Evolutionary conservation across 371 early-diverging fungal genomes (phyloP), one percentile per base, ranked within the genome.

Genomic region (Mortierella sp.): DNA sequence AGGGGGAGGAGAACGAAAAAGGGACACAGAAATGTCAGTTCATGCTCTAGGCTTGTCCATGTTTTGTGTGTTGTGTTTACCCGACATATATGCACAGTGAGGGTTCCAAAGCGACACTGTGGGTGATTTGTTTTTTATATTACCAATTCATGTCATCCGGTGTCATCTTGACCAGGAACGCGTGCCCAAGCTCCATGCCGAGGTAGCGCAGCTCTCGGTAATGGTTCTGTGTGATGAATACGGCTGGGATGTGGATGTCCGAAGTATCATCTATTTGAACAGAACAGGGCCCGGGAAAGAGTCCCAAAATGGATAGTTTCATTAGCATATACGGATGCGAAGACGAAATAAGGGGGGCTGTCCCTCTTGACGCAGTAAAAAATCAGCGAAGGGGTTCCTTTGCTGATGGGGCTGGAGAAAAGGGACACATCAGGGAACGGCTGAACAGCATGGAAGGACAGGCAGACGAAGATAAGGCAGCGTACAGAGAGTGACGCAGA

Each of bases 191-290:
- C 21, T 88, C 77, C 37, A 88, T 80, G 31, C 90, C 80, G 21
- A 90, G 74, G 43, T 89, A 89, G 4, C 89, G 86, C 19, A 94
- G 76, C 5, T 89, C 87, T 34, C 85, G 88, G 78, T 95, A 96
- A 75, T 94, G 93, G 26, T 89, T 84, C 72, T 93, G 94, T 0
- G 93, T 90, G 72, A 95, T 86, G 79, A 96, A 96, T 26, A 95
- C 93, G 37, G 95, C 94, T 16, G 96, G 95, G 69, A 95, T 96
- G 24, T 81, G 77, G 54, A 96, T 91, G 82, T 96, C 96, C 6
- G 93, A 92, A 8, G 95, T 95, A 77, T 95, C 94, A 54, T 92
- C 95, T 95, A 89, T 69, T 13, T 16, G 34, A 28, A 44, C 28
- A 31, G 34, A 34, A 61, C 13, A 61, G 9, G 19, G 31, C 34